phyloP scores from a whole-genome alignment of 1,284 basidiomycete genomes.

The Trichosporon asahii region DNA sequence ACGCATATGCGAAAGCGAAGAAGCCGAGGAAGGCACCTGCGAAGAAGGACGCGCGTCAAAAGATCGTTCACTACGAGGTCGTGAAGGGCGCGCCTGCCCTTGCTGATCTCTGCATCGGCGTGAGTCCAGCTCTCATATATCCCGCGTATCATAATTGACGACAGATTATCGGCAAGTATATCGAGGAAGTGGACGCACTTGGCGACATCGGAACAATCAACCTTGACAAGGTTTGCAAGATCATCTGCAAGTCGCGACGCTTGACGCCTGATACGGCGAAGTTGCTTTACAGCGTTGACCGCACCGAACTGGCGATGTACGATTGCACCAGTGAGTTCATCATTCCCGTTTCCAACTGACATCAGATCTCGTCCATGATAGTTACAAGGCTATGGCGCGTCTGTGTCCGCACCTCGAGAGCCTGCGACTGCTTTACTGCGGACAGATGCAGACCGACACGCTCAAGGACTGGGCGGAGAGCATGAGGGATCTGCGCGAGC shows the following conservation, averaged over 20 bases:
- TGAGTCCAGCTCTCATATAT: slow-evolving; percentile 45
- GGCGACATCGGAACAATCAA: slow-evolving; percentile 80
- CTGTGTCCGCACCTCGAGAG: slow-evolving; percentile 76
- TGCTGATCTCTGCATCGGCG: slow-evolving; percentile 74
- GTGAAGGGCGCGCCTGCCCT: slow-evolving; percentile 63
- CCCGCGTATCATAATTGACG: not conserved
- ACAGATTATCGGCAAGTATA: slow-evolving; percentile 77
- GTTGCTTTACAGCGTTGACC: slow-evolving; percentile 75
- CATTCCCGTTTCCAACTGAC: slow-evolving; percentile 8
- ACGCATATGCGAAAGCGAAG: slow-evolving; percentile 68
- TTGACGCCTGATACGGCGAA: slow-evolving; percentile 75
- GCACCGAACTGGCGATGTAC: slow-evolving; percentile 71
- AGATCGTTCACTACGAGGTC: slow-evolving; percentile 67
- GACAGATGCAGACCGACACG: slow-evolving; percentile 70
- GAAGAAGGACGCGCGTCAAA: slow-evolving; percentile 43
- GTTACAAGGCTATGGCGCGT: slow-evolving; percentile 64
- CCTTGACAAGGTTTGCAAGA: slow-evolving; percentile 75
- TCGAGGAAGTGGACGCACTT: slow-evolving; percentile 84
- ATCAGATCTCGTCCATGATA: slow-evolving; percentile 65
- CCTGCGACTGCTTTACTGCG: slow-evolving; percentile 81
- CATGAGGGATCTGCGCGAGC: slow-evolving; percentile 63
- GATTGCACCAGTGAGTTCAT: slow-evolving; percentile 79
- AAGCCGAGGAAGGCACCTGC: slow-evolving; percentile 60
- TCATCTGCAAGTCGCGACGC: slow-evolving; percentile 78
- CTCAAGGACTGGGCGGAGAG: slow-evolving; percentile 63